Percentiles rank a stretch among this genome's conserved stretches.
Conservation (phyloP, 345 rosid genomes). For the Ailanthus altissimus region DNA sequence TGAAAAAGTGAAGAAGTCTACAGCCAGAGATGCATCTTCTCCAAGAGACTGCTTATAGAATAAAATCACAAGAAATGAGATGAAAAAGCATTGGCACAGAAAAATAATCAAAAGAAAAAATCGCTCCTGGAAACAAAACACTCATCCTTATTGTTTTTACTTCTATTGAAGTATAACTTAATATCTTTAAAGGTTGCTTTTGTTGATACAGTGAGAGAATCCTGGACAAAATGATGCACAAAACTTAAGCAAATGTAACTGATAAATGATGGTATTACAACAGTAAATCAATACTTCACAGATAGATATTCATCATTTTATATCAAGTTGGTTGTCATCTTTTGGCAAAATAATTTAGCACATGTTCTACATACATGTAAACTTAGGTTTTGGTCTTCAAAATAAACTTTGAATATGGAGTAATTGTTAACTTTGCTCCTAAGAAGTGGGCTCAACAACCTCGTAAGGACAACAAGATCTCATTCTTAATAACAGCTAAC, state of each 20-base stretch:
- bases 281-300: neutral
- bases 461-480: neutral
- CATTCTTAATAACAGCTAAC: neutral
- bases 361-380: too few species aligned
- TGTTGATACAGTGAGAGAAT: neutral
- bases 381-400: neutral
- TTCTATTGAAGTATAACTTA: neutral
- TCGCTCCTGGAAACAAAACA: neutral
- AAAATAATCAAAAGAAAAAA: neutral
- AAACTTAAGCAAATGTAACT: neutral
- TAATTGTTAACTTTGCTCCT: neutral
- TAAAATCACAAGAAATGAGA: neutral
- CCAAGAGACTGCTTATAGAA: slow-evolving; percentile 47
- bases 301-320: neutral
- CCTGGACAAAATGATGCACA: neutral
- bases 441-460: neutral
- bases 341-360: neutral
- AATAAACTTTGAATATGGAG: neutral
- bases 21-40: slow-evolving; percentile 63
- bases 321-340: neutral
- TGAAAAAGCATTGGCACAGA: neutral
- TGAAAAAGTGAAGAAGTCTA: slow-evolving; percentile 89
- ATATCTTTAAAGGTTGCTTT: too few species aligned
- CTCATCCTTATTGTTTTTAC: neutral
- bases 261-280: neutral